A percentile compares a stretch with the other conserved stretches of the same genome.
Evolutionary conservation across 805 yeast genomes (phyloP).

Genomic region (Brettanomyces bruxellensis): DNA sequence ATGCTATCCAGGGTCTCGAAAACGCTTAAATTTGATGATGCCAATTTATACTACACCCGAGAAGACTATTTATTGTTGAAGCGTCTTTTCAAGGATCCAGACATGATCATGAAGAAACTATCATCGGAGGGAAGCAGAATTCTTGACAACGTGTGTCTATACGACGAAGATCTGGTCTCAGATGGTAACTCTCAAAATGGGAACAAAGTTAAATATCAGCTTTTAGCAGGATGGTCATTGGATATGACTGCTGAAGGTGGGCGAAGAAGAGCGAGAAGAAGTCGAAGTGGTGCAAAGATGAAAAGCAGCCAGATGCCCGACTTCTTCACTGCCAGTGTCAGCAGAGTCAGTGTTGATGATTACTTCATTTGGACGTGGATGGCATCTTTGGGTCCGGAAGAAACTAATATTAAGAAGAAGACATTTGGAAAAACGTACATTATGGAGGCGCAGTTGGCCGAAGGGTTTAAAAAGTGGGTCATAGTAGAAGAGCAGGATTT

Average conservation of each 20-base stretch:
- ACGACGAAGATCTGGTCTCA: slow-evolving; percentile 27
- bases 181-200: slow-evolving; percentile 22
- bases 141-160: slow-evolving; percentile 28
- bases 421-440: slow-evolving; percentile 77
- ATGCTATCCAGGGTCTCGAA: slow-evolving; percentile 49
- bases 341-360: slow-evolving; percentile 70
- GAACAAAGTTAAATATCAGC: slow-evolving; percentile 18
- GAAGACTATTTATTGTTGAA: slow-evolving; percentile 74
- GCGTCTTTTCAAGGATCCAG: slow-evolving; percentile 52
- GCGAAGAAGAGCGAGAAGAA: slow-evolving; percentile 8
- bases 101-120: slow-evolving; percentile 51
- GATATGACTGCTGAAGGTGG: slow-evolving; percentile 18
- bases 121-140: slow-evolving; percentile 67
- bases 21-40: slow-evolving; percentile 59
- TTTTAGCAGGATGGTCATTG: slow-evolving; percentile 28
- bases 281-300: neutral
- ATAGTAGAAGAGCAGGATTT: slow-evolving; percentile 61
- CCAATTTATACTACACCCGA: slow-evolving; percentile 59
- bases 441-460: slow-evolving; percentile 71
- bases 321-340: slow-evolving; percentile 36
- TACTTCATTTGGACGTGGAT: slow-evolving; percentile 91
- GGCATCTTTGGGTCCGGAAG: slow-evolving; percentile 66
- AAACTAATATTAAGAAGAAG: slow-evolving; percentile 52
- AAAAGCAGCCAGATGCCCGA: slow-evolving; percentile 10
- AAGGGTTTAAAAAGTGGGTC: slow-evolving; percentile 69